These are phyloP conservation scores for Nephelium lappaceum DNA, from an alignment of 345 rosid genomes.

Conservation along the genomic window DNA sequence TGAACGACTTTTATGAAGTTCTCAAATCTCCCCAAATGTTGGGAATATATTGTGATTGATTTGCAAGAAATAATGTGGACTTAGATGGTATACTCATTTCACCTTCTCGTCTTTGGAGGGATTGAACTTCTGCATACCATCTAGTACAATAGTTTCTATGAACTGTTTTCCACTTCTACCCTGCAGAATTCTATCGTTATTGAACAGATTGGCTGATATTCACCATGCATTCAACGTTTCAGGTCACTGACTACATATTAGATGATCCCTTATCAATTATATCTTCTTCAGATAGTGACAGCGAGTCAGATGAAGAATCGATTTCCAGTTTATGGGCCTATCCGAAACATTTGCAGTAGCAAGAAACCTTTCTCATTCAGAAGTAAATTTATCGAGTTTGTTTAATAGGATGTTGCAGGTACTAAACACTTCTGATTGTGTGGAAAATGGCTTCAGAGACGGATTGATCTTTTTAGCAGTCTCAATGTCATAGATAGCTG, in stretches of 20 bases:
- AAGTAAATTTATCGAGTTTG: not conserved
- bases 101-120: not conserved
- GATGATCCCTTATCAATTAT: constrained; percentile 29
- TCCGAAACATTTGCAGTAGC: constrained; percentile 27
- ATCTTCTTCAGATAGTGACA: constrained; percentile 56
- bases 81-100: not conserved
- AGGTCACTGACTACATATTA: constrained; percentile 56
- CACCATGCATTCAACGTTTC: constrained; percentile 1
- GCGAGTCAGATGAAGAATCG: constrained; percentile 46
- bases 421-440: not conserved
- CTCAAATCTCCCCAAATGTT: not conserved
- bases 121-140: not conserved
- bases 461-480: not conserved
- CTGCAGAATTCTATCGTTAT: not conserved
- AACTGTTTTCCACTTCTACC: not conserved
- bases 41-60: not conserved
- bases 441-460: not conserved
- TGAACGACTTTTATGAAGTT: not conserved
- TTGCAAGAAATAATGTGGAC: not conserved
- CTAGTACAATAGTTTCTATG: not conserved
- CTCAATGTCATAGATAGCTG: not conserved
- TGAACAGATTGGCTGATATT: not conserved
- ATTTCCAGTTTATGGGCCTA: constrained; percentile 53
- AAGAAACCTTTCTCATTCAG: not conserved
- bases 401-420: not conserved